Conservation (phyloP, 78 protist species). For the Dictyostelium discoideum region DNA sequence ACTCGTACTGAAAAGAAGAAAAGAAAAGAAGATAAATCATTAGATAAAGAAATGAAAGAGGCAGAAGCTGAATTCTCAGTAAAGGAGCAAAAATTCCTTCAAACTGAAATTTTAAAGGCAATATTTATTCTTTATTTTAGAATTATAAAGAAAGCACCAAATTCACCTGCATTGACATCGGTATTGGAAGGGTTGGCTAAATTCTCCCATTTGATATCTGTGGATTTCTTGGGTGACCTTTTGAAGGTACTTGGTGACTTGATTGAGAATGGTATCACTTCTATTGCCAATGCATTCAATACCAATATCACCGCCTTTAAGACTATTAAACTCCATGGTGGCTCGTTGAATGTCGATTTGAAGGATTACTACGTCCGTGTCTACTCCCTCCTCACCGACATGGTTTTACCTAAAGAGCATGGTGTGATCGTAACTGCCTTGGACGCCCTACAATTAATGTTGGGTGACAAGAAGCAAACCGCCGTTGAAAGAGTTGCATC, state of each 20-base stretch:
- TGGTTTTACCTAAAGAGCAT: constrained; percentile 33
- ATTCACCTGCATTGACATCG: constrained; percentile 41
- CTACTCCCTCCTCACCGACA: neutral
- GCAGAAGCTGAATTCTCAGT: constrained; percentile 44
- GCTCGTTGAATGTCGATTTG: constrained; percentile 51
- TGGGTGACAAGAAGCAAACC: constrained; percentile 63
- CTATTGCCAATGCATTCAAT: constrained; percentile 41
- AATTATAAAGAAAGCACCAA: constrained; percentile 65
- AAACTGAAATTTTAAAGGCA: constrained; percentile 77
- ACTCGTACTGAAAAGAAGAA: constrained; percentile 21
- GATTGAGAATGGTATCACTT: constrained; percentile 39
- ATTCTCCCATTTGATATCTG: constrained; percentile 63
- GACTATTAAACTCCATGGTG: constrained; percentile 56
- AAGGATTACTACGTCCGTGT: constrained; percentile 45
- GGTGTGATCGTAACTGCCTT: neutral
- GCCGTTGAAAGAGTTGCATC: constrained; percentile 66
- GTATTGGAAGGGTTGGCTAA: constrained; percentile 75
- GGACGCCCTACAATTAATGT: constrained; percentile 21
- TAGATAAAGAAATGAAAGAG: constrained; percentile 52
- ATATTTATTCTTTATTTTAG: constrained; percentile 74
- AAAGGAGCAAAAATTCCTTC: constrained; percentile 51
- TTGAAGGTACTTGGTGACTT: constrained; percentile 35
- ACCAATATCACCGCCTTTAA: constrained; percentile 53
- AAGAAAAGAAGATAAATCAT: constrained; percentile 17
- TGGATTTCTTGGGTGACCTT: constrained; percentile 66